Base-by-base conservation (phyloP, 441 rosid genomes). In the Metrosideros polymorpha region DNA sequence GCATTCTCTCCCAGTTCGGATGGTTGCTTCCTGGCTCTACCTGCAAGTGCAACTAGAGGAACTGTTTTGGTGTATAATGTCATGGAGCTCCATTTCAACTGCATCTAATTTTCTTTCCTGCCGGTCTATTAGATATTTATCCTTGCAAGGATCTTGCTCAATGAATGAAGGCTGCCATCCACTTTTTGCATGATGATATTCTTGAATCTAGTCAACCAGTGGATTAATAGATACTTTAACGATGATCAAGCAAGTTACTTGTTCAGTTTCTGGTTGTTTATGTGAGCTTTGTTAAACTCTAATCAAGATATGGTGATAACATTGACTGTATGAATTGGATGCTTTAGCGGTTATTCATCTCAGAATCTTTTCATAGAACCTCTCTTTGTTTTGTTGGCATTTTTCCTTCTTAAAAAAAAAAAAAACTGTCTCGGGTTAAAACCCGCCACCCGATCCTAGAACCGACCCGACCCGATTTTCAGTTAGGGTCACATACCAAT, bases 1-100 rank as follows among this genome's bases (percentile, higher is more conserved):
- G 99, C 96, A 82, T 95, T 97, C 91, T 96, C 99, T 77, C 95
- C 99, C 83, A 86, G 90, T 91, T 89, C 88, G 87, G 98, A 95
- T 84, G 97, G 94, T 71, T 97, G 99, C 92, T 97, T 94, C 92
- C 92, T 96, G 89, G 99, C 99, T 87, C 92, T 97, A 90, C 99
- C 99, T 66, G 97, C 99, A 66, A 96, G 98, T 90, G 84, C 89
- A 14, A 89, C 93, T 19, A 95, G 91, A 93, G 99, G 99, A 90
- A 91, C 95, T 83, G 97, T 96, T 83, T 87, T 96, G 92, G 91
- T 97, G 85, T 97, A 97, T 92, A 97, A 96, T 86, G 99, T 92
- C 89, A 94, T 91, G 95, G 96, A 92, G 77, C 93, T 93, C 87
- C 95, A 92, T 39, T 71, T 71, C 17, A 22, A 71, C 79, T 39